Evolutionary conservation across 2,329 filamentous ascomycete species (phyloP).

Genomic region (Boeremia exigua): DNA sequence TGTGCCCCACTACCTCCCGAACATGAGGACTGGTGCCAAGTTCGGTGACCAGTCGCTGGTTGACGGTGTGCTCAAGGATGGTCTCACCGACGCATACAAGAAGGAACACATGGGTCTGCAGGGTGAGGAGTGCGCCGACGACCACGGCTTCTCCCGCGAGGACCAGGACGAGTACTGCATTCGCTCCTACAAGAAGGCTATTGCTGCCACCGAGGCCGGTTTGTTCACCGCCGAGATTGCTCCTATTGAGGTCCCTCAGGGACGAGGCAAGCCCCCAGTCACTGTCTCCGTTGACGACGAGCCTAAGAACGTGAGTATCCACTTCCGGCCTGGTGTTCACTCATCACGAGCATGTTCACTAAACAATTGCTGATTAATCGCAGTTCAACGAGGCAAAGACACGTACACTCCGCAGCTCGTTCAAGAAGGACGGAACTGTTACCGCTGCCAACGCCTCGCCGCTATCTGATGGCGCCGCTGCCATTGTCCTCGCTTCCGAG

Average conservation of each 20-base stretch:
- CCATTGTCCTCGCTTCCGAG: constrained; percentile 92
- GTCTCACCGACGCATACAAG: constrained; percentile 92
- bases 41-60: constrained; percentile 90
- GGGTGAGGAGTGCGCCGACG: constrained; percentile 87
- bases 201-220: constrained; percentile 81
- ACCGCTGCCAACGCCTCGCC: constrained; percentile 97
- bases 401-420: constrained; percentile 68
- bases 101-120: constrained; percentile 96
- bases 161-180: constrained; percentile 97
- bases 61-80: constrained; percentile 93
- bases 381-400: constrained; percentile 61
- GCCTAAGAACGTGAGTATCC: constrained; percentile 78
- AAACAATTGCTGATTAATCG: constrained; percentile 3
- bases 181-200: constrained; percentile 90
- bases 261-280: constrained; percentile 86
- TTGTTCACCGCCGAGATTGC: constrained; percentile 86
- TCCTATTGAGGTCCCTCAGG: constrained; percentile 84
- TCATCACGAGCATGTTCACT: not conserved
- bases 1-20: constrained; percentile 91
- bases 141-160: constrained; percentile 81
- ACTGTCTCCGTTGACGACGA: constrained; percentile 88
- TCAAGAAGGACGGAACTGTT: constrained; percentile 86
- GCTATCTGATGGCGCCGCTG: constrained; percentile 92
- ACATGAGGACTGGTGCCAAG: constrained; percentile 84
- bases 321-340: not conserved